A percentile compares a stretch with the other conserved stretches of the same genome.
phyloP scores from a whole-genome alignment of 805 yeast genomes.

The Ogataea angusta region DNA sequence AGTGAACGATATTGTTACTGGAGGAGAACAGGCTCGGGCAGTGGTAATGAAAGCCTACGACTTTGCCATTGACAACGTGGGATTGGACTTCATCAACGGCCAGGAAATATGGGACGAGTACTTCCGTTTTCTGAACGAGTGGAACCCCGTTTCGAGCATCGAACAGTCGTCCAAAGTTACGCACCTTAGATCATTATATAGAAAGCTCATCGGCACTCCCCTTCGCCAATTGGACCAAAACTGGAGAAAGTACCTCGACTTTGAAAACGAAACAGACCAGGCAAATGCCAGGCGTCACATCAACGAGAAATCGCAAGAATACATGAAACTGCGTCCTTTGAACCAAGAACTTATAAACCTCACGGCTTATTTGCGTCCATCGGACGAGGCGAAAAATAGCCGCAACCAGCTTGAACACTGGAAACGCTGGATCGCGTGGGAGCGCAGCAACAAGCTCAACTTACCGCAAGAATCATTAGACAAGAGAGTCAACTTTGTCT shows the following conservation, averaged over 20 bases:
- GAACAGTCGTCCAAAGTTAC: constrained; percentile 83
- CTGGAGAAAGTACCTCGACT: constrained; percentile 78
- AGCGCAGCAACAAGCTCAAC: constrained; percentile 64
- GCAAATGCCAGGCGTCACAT: constrained; percentile 81
- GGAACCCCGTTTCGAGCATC: constrained; percentile 79
- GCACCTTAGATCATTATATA: constrained; percentile 67
- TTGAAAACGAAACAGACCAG: constrained; percentile 76
- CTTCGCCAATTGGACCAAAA: constrained; percentile 66
- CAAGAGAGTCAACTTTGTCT: constrained; percentile 67
- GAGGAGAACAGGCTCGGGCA: constrained; percentile 76
- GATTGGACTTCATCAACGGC: constrained; percentile 64
- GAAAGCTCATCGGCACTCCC: constrained; percentile 72
- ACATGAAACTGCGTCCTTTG: constrained; percentile 82
- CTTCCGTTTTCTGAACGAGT: constrained; percentile 67
- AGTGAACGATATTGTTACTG: constrained; percentile 65
- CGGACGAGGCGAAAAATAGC: constrained; percentile 18
- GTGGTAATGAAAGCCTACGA: constrained; percentile 79
- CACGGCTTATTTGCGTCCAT: constrained; percentile 33
- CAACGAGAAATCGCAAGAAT: constrained; percentile 75
- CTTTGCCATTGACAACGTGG: constrained; percentile 73
- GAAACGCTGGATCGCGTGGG: constrained; percentile 79
- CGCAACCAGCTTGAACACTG: constrained; percentile 52
- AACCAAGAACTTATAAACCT: constrained; percentile 65
- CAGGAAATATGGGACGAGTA: constrained; percentile 80
- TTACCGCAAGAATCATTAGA: constrained; percentile 47